phyloP scores from a whole-genome alignment of 228 moss, liverwort and hornwort species.

The Sphagnum fallax region DNA sequence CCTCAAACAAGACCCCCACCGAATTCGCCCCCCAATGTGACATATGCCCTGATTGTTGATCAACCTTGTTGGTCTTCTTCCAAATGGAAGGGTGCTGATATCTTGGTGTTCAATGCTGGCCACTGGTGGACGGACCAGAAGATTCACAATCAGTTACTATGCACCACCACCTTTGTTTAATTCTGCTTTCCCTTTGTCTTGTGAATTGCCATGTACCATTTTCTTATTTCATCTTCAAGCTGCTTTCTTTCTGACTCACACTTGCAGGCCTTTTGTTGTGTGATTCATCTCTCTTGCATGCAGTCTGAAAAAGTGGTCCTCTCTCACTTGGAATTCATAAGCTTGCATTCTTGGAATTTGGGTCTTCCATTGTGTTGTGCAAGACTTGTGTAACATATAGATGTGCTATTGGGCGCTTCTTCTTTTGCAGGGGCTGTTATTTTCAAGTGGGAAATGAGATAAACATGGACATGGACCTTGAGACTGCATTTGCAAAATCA shows the following conservation, averaged over 20 bases:
- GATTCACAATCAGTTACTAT: conserved; percentile 18
- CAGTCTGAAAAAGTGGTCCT: conserved; percentile 1
- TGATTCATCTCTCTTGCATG: neutral
- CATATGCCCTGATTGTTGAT: conserved; percentile 11
- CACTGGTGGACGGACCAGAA: conserved; percentile 27
- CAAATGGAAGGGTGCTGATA: conserved; percentile 10
- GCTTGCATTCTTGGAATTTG: neutral
- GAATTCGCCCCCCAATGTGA: conserved; percentile 9
- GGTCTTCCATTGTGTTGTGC: neutral
- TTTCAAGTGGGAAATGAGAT: conserved; percentile 11
- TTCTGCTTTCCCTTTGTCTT: no score
- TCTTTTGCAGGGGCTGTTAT: conserved; percentile 11
- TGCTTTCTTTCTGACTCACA: neutral
- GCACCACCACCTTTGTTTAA: no score
- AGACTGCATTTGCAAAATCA: conserved; percentile 12
- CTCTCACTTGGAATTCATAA: neutral
- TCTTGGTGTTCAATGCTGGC: conserved; percentile 20
- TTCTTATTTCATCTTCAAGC: neutral
- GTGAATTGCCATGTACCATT: neutral
- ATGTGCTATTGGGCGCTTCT: no score
- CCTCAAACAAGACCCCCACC: conserved; percentile 12
- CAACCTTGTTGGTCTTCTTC: neutral
- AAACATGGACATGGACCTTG: conserved; percentile 12
- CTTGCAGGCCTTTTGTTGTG: neutral
- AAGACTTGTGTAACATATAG: neutral